These are phyloP conservation scores for Ascochyta clinopodiicola DNA, from an alignment of 2,329 filamentous ascomycete species.

Conservation along the genomic window DNA sequence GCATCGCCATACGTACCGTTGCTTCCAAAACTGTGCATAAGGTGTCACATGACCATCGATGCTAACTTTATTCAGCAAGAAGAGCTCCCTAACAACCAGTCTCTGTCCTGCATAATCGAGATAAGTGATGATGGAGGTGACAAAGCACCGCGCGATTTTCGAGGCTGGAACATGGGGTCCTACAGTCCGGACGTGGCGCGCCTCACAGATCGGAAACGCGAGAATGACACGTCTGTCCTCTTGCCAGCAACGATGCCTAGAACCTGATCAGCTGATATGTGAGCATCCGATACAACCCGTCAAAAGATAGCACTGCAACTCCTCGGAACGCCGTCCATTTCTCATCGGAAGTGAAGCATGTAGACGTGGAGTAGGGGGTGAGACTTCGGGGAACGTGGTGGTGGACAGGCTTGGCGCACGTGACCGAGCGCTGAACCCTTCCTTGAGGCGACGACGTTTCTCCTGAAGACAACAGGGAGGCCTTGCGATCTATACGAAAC, in stretches of 20 bases:
- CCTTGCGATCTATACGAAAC: not conserved
- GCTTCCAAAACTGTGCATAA: not conserved
- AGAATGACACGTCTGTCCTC: constrained; percentile 12
- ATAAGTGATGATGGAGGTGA: not conserved
- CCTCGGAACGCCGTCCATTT: not conserved
- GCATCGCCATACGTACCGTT: not conserved
- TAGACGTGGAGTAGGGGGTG: not conserved
- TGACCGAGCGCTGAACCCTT: not conserved
- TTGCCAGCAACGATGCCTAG: not conserved
- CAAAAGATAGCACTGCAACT: not conserved
- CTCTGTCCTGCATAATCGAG: not conserved
- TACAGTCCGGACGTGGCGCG: constrained; percentile 7
- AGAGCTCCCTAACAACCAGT: not conserved
- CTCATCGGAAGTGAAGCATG: not conserved
- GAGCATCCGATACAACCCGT: constrained; percentile 1
- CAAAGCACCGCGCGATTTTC: not conserved
- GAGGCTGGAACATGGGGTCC: constrained; percentile 4
- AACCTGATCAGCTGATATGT: not conserved
- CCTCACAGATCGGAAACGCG: constrained; percentile 18
- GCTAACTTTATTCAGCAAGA: not conserved
- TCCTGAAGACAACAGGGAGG: not conserved
- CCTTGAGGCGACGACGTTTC: not conserved
- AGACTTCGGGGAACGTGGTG: not conserved
- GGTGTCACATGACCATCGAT: not conserved
- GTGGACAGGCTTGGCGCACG: not conserved